Conservation (phyloP, 345 rosid species). For the Ceriops decandra region DNA sequence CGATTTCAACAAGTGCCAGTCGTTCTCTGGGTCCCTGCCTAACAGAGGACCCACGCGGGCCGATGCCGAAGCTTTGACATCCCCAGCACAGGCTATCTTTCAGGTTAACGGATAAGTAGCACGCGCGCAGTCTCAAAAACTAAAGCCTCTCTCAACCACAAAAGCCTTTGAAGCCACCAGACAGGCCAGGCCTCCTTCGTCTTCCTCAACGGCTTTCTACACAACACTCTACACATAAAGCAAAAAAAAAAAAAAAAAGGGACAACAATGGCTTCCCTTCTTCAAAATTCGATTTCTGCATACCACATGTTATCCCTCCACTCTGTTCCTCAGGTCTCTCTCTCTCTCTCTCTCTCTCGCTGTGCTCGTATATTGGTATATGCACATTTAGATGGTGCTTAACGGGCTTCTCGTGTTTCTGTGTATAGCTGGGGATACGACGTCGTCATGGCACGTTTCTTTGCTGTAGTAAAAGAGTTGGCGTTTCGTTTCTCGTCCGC, state of each 20-base stretch:
- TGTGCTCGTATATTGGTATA: not conserved
- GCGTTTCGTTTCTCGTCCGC: conserved; percentile 47
- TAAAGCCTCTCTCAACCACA: conserved; percentile 24
- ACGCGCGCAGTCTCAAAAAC: not conserved
- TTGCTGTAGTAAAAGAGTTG: conserved; percentile 41
- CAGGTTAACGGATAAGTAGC: conserved; percentile 2
- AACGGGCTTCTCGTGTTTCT: not conserved
- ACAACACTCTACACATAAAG: conserved; percentile 1
- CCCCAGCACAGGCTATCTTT: too few species aligned
- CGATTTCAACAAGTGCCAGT: too few species aligned
- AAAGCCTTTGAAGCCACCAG: not conserved
- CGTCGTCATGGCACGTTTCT: conserved; percentile 35
- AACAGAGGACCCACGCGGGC: too few species aligned
- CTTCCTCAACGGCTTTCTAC: not conserved
- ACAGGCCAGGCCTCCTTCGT: not conserved
- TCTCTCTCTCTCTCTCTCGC: not conserved
- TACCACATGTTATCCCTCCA: conserved; percentile 46
- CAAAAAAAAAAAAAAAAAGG: not conserved
- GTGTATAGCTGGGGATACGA: conserved; percentile 33
- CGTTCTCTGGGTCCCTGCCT: too few species aligned
- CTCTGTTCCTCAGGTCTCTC: conserved; percentile 59
- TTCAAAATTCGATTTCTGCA: conserved; percentile 52
- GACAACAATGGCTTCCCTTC: conserved; percentile 65
- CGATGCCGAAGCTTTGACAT: too few species aligned
- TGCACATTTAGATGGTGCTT: not conserved